These are phyloP conservation scores for Rubroshorea leprosula DNA, from an alignment of 345 rosid genomes.

Conservation along the genomic window DNA sequence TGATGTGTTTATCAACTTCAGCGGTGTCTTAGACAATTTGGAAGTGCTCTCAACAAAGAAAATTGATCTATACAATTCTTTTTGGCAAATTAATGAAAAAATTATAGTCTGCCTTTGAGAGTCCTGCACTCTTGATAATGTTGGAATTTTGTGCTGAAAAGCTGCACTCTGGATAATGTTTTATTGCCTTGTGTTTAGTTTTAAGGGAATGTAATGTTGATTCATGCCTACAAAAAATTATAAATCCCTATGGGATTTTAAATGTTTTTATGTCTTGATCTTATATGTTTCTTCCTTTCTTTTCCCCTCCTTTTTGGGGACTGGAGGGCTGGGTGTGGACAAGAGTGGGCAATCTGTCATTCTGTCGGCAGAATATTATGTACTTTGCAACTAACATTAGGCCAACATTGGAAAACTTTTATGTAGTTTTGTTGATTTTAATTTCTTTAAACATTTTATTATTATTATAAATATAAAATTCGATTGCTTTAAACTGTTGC, in stretches of 20 bases:
- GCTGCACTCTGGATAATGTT: background rate
- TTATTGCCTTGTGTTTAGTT: background rate
- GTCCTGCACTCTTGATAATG: background rate
- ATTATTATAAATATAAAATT: too few relatives aligned
- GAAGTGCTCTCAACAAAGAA: background rate
- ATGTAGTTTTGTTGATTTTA: conserved; percentile 3
- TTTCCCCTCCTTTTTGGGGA: background rate
- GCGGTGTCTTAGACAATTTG: background rate
- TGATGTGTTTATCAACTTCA: too few relatives aligned
- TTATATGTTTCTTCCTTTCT: background rate
- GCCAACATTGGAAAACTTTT: background rate
- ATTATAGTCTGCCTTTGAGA: too few relatives aligned
- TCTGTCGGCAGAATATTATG: too few relatives aligned
- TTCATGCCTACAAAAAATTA: too few relatives aligned
- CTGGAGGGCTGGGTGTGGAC: background rate
- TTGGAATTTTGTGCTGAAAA: background rate
- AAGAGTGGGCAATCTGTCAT: too few relatives aligned
- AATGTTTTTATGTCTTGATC: too few relatives aligned
- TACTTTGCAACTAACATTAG: background rate
- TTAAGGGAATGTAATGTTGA: background rate
- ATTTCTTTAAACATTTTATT: too few relatives aligned
- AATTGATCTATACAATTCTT: background rate
- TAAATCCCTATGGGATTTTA: too few relatives aligned
- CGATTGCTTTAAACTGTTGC: background rate
- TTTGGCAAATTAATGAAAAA: background rate